phyloP scores from a whole-genome alignment of 1,284 basidiomycete species.

The Boletus austroedulis region DNA sequence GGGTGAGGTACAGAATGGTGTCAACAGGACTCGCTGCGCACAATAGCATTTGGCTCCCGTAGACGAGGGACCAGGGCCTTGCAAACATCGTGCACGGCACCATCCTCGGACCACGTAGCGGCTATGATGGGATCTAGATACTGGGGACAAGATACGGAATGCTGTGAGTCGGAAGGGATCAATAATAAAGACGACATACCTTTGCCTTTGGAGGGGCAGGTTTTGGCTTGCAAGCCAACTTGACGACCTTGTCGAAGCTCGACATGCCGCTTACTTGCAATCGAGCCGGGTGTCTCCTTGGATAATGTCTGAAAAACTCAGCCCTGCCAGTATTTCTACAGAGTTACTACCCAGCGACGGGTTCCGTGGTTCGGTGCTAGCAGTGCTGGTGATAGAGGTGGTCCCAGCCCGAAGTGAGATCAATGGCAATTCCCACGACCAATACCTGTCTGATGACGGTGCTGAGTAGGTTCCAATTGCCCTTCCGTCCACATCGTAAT shows the following conservation, averaged over 20 bases:
- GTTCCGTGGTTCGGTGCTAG: neutral
- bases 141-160: conserved; percentile 36
- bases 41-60: conserved; percentile 86
- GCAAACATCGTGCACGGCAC: conserved; percentile 88
- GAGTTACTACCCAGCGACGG: no score
- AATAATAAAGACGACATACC: conserved; percentile 41
- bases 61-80: conserved; percentile 81
- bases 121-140: conserved; percentile 91
- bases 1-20: conserved; percentile 3
- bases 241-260: conserved; percentile 83
- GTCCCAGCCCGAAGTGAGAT: neutral
- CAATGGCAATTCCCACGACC: conserved; percentile 3
- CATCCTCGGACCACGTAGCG: conserved; percentile 91
- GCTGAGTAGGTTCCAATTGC: neutral
- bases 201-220: conserved; percentile 91
- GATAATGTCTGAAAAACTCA: conserved; percentile 21
- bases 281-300: neutral
- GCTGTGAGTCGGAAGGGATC: neutral
- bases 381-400: no score
- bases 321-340: conserved; percentile 4
- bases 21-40: conserved; percentile 42
- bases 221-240: conserved; percentile 93
- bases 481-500: conserved; percentile 17
- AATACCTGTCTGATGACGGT: neutral
- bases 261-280: conserved; percentile 47